Evolutionary conservation across 2,329 filamentous ascomycete species (phyloP), one percentile per base, ranked within the genome.

Genomic region (Fusarium chlamydosporum): DNA sequence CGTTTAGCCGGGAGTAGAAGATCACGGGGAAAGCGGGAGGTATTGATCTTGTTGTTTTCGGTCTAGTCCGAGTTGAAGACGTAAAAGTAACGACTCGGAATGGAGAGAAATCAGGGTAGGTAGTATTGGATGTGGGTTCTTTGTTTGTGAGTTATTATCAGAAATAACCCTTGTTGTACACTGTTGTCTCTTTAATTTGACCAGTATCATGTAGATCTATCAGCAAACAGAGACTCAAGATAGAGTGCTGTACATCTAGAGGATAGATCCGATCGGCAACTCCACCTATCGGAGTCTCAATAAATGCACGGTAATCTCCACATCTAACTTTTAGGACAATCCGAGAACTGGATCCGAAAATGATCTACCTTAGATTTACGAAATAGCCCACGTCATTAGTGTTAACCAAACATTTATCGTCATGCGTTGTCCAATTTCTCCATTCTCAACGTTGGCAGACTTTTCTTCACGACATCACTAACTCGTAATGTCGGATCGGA

Each of bases 231-330:
- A 43, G 26, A 7, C 16, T 43, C 13, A 3, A 29, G 16, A 18
- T 13, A 34, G 3, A n/a, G 4, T 31, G 0, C 16, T 3, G 26
- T 18, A 13, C 7, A 12, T 45, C 7, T 33, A 6, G 31, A 31
- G 43, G 45, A 16, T 51, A 51, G 47, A 38, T 40, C 47, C 47
- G 47, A 45, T 29, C 47, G 47, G 23, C n/a, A 51, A 8, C 8
- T 50, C 47, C 47, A 50, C 46, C 31, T 35, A 37, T 50, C 47
- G 47, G 47, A 37, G n/a, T 11, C 45, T 27, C 1, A 18, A 8
- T 11, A 5, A 15, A 18, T 4, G 6, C 12, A 11, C 23, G 47
- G 47, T 5, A 51, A 51, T 51, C 4, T 27, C 47, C 47, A 51
- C 23, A 23, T 16, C 9, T 15, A 6, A 51, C 1, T 10, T 1